phyloP scores from a whole-genome alignment of 1,284 basidiomycete genomes.

The Trichosporon coremiiforme region DNA sequence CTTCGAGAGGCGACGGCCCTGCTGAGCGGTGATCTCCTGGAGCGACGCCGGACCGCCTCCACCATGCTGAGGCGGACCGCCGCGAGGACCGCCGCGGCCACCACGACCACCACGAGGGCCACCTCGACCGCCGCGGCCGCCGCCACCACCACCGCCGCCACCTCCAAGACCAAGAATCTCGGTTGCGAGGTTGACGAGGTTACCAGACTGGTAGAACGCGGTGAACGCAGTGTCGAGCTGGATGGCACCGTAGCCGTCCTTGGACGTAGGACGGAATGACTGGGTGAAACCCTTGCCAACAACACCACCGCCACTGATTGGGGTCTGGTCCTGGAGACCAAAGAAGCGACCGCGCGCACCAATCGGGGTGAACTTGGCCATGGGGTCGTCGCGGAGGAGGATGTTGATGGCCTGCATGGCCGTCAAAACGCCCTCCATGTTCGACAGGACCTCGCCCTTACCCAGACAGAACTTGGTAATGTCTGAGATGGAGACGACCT shows the following conservation, averaged over 20 bases:
- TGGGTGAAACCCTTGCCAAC: conserved; percentile 55
- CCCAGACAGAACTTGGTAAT: conserved; percentile 48
- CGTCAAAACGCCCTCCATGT: conserved; percentile 28
- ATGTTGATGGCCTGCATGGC: conserved; percentile 54
- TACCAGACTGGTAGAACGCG: conserved; percentile 52
- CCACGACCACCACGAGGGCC: conserved; percentile 34
- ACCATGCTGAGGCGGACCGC: conserved; percentile 31
- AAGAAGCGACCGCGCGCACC: conserved; percentile 53
- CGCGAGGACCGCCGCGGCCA: conserved; percentile 36
- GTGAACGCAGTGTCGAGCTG: conserved; percentile 56
- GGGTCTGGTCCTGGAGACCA: conserved; percentile 39
- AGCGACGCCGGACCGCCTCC: conserved; percentile 32
- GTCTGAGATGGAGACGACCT: conserved; percentile 46
- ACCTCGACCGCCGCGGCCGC: conserved; percentile 38
- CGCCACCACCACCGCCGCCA: conserved; percentile 41
- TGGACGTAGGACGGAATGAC: conserved; percentile 48
- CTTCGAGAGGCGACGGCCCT: conserved; percentile 47
- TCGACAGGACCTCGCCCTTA: conserved; percentile 36
- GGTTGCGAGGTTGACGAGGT: conserved; percentile 42
- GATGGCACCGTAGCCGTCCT: conserved; percentile 37
- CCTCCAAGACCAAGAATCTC: conserved; percentile 41
- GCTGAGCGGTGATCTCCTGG: conserved; percentile 35
- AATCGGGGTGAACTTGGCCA: conserved; percentile 43
- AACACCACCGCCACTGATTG: conserved; percentile 47
- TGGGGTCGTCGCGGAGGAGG: conserved; percentile 50